Evolutionary conservation across 495 filamentous ascomycete species (phyloP), one percentile per base, ranked within the genome.

Genomic region (Penicillium roqueforti): DNA sequence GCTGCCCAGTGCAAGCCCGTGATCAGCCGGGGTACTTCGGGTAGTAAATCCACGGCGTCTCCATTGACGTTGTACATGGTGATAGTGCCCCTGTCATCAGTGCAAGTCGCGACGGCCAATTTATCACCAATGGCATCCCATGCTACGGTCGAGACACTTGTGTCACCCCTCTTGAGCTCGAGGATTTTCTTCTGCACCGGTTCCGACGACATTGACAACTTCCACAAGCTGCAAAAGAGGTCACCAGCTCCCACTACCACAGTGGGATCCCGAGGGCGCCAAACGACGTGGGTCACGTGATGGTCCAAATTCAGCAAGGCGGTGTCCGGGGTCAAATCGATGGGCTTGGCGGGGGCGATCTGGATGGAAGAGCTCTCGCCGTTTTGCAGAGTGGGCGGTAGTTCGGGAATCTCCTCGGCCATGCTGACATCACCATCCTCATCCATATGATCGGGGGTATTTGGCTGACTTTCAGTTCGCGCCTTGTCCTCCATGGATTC

Each of bases 221-320:
- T 87, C 87, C 87, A 92, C 68, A 93, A 74, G 56, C 83, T 85
- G 73, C 87, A 88, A 79, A 89, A 85, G 68, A 84, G 81, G 68
- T 90, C 85, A 63, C 88, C 87, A 67, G 83, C 84, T 57, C 84
- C 83, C 60, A 85, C 86, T 68, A 95, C 78, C 66, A 88, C 72
- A 32, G 80, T 84, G 55, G 89, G 80, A 76, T 92, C 84, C 54
- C 69, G 72, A 46, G 89, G 89, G 62, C 87, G 88, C 87, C 88
- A 95, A 68, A 84, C 75, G 71, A 83, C 82, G 47, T 81, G 80
- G 57, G 88, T 79, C 76, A 92, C 74, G 62, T 85, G 76, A 63
- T 82, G 79, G 49, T 83, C 81, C 53, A 86, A 73, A 56, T 77
- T 62, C 47, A 91, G 72, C 55, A 88, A 80, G 55, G 77, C 80